Conservation (phyloP, 2,329 filamentous ascomycete species). For the Alternaria sp. region DNA sequence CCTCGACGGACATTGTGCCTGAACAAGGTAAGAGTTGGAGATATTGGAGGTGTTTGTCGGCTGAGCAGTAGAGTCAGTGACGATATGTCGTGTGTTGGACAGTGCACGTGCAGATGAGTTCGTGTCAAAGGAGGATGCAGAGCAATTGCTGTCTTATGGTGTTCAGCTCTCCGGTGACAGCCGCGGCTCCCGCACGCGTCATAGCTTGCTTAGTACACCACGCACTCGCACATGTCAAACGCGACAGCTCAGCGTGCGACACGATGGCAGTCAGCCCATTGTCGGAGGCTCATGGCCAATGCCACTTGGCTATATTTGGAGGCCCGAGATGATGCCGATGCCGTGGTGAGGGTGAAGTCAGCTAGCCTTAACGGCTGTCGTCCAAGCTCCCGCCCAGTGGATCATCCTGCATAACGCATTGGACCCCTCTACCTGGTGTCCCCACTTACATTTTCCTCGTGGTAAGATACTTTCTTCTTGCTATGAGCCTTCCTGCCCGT, state of each 20-base stretch:
- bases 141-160: slow-evolving; percentile 2
- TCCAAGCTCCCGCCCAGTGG: slow-evolving; percentile 21
- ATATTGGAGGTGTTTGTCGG: neutral
- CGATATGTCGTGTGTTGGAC: neutral
- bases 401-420: slow-evolving; percentile 19
- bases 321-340: slow-evolving; percentile 1
- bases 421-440: slow-evolving; percentile 16
- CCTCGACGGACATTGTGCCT: slow-evolving; percentile 51
- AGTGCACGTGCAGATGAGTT: neutral
- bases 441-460: slow-evolving; percentile 28
- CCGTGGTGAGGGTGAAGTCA: slow-evolving; percentile 1
- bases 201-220: slow-evolving; percentile 8
- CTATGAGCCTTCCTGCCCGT: slow-evolving; percentile 20
- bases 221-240: neutral
- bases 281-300: neutral
- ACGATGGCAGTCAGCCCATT: neutral
- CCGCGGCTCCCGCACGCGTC: slow-evolving; percentile 18
- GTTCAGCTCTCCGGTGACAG: slow-evolving; percentile 4
- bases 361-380: slow-evolving; percentile 12
- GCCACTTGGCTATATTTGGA: neutral
- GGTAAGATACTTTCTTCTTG: slow-evolving; percentile 21
- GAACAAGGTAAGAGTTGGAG: neutral
- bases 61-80: neutral
- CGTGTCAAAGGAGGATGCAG: neutral
- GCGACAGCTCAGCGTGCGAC: neutral